phyloP scores from a whole-genome alignment of 2,329 filamentous ascomycete species.

The Fusarium sp. region DNA sequence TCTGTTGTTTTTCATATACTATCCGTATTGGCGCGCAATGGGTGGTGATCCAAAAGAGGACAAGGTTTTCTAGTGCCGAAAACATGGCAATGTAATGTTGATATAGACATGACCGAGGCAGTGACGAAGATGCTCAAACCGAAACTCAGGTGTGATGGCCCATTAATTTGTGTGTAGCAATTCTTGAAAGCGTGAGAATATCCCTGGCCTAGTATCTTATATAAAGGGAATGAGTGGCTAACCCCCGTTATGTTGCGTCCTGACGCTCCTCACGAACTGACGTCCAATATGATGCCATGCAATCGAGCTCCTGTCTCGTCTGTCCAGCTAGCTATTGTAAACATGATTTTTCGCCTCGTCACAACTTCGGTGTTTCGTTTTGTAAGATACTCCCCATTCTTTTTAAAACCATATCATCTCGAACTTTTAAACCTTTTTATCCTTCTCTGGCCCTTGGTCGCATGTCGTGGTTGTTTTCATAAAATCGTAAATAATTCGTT shows the following conservation, averaged over 20 bases:
- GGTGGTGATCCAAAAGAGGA: slow-evolving; percentile 4
- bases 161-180: not conserved
- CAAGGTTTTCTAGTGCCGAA: slow-evolving; percentile 1
- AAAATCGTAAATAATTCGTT: slow-evolving; percentile 41
- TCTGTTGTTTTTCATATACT: slow-evolving; percentile 12
- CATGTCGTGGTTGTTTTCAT: slow-evolving; percentile 32
- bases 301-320: not conserved
- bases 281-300: not conserved
- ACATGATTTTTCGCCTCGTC: not conserved
- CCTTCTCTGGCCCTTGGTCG: slow-evolving; percentile 15
- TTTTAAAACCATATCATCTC: slow-evolving; percentile 19
- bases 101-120: slow-evolving; percentile 16
- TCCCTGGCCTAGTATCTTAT: not conserved
- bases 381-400: slow-evolving; percentile 6
- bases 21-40: slow-evolving; percentile 12
- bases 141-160: slow-evolving; percentile 10
- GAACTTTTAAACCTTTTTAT: slow-evolving; percentile 28
- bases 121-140: slow-evolving; percentile 1
- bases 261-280: not conserved
- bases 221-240: not conserved
- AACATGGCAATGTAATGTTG: slow-evolving; percentile 26
- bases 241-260: not conserved
- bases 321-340: slow-evolving; percentile 6
- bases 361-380: not conserved
- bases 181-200: not conserved